Evolutionary conservation across 2,329 filamentous ascomycete genomes (phyloP).

Genomic region (Fusarium sp.): DNA sequence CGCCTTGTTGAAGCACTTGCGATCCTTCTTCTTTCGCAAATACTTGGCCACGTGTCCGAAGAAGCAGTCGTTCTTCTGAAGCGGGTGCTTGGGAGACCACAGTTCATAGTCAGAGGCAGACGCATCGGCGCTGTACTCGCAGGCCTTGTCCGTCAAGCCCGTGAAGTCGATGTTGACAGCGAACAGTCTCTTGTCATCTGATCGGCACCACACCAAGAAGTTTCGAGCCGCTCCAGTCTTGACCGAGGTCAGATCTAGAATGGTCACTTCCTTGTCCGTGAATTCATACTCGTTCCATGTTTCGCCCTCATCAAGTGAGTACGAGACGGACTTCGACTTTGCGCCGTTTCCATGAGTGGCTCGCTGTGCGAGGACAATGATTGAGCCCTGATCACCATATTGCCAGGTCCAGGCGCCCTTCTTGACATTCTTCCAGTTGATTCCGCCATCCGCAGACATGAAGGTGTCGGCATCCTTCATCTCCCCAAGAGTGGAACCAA

Average conservation of each 20-base stretch:
- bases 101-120: conserved; percentile 77
- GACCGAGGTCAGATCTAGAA: conserved; percentile 87
- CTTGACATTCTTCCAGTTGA: conserved; percentile 87
- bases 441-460: conserved; percentile 90
- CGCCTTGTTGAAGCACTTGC: conserved; percentile 84
- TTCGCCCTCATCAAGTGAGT: conserved; percentile 83
- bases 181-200: conserved; percentile 67
- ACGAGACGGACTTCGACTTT: conserved; percentile 77
- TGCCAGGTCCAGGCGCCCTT: conserved; percentile 94
- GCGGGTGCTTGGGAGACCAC: conserved; percentile 89
- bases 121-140: conserved; percentile 74
- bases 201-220: conserved; percentile 88
- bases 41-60: conserved; percentile 94
- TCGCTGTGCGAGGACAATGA: conserved; percentile 88
- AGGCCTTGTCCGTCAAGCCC: conserved; percentile 79
- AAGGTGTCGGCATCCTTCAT: conserved; percentile 87
- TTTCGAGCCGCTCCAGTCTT: conserved; percentile 90
- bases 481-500: conserved; percentile 76
- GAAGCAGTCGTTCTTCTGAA: conserved; percentile 82
- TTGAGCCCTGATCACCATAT: conserved; percentile 93
- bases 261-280: conserved; percentile 74
- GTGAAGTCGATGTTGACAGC: conserved; percentile 92
- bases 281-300: conserved; percentile 85
- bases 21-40: conserved; percentile 86
- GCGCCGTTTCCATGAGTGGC: conserved; percentile 74